A percentile compares a stretch with the other conserved stretches of the same genome.
These are phyloP conservation scores for Peronospora belbahrii DNA, from an alignment of 352 stramenopile species.

Conservation along the genomic window DNA sequence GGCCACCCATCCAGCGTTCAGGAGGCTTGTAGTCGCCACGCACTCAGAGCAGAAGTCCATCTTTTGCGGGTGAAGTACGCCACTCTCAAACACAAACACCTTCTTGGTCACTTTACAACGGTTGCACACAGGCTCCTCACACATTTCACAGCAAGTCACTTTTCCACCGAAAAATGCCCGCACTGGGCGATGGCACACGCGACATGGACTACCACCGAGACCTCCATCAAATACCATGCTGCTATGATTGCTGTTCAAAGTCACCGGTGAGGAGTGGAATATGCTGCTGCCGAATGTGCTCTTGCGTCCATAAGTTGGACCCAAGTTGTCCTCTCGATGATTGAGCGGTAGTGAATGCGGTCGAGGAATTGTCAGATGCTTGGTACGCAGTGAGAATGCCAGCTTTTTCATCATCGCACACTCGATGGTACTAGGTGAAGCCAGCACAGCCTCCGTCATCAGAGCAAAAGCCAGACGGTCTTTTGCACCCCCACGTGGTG, in stretches of 20 bases:
- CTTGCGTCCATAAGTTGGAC: conserved; percentile 14
- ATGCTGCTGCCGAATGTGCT: conserved; percentile 13
- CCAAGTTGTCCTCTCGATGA: conserved; percentile 16
- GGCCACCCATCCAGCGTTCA: conserved; percentile 46
- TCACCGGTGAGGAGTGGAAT: conserved; percentile 17
- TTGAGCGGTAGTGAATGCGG: conserved; percentile 20
- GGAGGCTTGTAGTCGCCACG: conserved; percentile 31
- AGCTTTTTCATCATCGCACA: conserved; percentile 70
- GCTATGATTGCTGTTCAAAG: conserved; percentile 20
- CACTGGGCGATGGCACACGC: conserved; percentile 17
- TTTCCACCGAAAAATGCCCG: conserved; percentile 22
- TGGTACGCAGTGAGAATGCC: conserved; percentile 44
- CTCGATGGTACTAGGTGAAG: conserved; percentile 33
- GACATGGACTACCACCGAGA: conserved; percentile 8
- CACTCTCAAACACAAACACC: conserved; percentile 34
- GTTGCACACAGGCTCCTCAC: conserved; percentile 29
- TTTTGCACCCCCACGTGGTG: conserved; percentile 40
- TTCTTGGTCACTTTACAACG: conserved; percentile 43
- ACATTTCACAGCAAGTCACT: conserved; percentile 28
- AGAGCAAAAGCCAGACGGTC: conserved; percentile 40
- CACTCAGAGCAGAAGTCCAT: conserved; percentile 63
- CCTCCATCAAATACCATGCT: conserved; percentile 9
- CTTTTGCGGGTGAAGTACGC: conserved; percentile 50
- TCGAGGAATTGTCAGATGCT: conserved; percentile 10
- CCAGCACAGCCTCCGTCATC: conserved; percentile 38